These are phyloP conservation scores for Zoysia japonica DNA, from an alignment of 176 grass and related monocot species.

Conservation along the genomic window DNA sequence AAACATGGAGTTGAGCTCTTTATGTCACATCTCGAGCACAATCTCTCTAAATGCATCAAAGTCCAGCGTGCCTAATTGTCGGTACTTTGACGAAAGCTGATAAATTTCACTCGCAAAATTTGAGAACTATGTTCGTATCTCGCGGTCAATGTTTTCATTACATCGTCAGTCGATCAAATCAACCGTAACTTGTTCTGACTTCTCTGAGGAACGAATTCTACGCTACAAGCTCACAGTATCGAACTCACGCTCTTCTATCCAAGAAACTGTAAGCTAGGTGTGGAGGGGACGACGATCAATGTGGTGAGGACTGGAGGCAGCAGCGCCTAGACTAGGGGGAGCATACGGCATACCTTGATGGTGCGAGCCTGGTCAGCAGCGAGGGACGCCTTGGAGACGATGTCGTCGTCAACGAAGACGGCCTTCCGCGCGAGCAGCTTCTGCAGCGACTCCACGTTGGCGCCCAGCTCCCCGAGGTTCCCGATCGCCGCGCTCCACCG, in stretches of 20 bases:
- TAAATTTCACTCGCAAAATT: neutral
- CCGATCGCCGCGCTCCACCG: slow-evolving; percentile 75
- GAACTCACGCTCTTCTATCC: neutral
- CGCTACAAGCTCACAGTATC: neutral
- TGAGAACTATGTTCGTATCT: neutral
- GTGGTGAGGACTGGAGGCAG: neutral
- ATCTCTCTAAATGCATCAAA: neutral
- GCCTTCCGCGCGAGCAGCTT: slow-evolving; percentile 76
- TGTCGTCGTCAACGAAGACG: slow-evolving; percentile 86
- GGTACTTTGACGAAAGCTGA: neutral
- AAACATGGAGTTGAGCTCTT: neutral
- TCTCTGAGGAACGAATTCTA: neutral
- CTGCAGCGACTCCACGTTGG: slow-evolving; percentile 77
- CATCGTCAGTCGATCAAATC: neutral
- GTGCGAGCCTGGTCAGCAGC: slow-evolving; percentile 78
- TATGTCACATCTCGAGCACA: neutral
- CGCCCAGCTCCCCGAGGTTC: slow-evolving; percentile 73
- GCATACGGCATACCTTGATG: slow-evolving; percentile 63
- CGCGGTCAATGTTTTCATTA: neutral
- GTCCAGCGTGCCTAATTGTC: neutral
- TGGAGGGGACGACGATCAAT: neutral
- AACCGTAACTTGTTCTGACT: neutral
- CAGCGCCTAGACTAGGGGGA: neutral
- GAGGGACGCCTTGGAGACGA: slow-evolving; percentile 82
- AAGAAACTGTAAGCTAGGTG: neutral